Conservation (phyloP, 208 protist species). For the Acanthamoeba sp. region DNA sequence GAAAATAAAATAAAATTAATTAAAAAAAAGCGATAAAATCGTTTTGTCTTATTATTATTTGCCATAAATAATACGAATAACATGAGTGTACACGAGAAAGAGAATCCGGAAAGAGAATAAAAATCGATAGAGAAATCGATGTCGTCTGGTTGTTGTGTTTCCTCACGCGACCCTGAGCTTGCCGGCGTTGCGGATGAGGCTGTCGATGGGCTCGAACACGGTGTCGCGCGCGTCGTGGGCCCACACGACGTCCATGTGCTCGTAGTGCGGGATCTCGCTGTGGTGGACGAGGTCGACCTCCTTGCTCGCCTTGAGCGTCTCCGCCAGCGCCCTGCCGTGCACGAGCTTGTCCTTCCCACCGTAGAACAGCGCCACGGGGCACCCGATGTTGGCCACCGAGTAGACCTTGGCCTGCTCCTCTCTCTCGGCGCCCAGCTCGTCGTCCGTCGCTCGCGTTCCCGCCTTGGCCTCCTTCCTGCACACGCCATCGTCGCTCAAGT, state of each 20-base stretch:
- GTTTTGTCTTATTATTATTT: too few species aligned
- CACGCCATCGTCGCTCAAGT: neutral
- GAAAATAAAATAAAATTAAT: too few species aligned
- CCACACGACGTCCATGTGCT: constrained; percentile 74
- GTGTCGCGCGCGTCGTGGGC: constrained; percentile 20
- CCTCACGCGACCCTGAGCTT: neutral
- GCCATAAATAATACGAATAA: too few species aligned
- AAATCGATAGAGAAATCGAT: too few species aligned
- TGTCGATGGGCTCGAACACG: neutral
- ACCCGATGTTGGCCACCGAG: constrained; percentile 27
- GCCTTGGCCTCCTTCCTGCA: neutral
- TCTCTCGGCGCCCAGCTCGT: neutral
- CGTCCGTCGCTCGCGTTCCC: neutral
- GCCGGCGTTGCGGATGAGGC: neutral
- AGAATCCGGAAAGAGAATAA: too few species aligned
- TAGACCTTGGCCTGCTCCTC: neutral
- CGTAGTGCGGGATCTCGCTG: constrained; percentile 24
- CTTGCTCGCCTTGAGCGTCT: neutral
- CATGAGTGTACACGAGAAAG: too few species aligned
- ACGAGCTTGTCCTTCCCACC: constrained; percentile 58
- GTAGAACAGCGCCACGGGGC: constrained; percentile 62
- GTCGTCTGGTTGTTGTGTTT: too few species aligned
- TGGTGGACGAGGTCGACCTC: neutral
- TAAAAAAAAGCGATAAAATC: too few species aligned
- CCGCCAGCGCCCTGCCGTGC: neutral